Evolutionary conservation across 2,329 filamentous ascomycete genomes (phyloP).

Genomic region (Ophiostoma sp.): DNA sequence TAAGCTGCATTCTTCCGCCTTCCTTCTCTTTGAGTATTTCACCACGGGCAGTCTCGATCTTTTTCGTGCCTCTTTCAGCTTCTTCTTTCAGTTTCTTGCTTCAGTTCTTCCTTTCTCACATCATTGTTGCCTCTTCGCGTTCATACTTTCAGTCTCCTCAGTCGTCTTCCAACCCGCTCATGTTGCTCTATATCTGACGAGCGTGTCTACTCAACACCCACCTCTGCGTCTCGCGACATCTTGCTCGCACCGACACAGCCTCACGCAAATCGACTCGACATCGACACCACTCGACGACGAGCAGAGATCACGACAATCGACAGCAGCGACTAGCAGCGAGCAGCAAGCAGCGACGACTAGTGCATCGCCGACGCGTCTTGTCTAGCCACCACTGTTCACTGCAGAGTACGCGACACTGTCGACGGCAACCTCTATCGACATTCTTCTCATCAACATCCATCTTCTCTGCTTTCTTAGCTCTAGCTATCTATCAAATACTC

Average conservation of each 20-base stretch:
- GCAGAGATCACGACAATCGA: neutral
- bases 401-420: neutral
- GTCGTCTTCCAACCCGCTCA: neutral
- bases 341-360: neutral
- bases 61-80: neutral
- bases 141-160: neutral
- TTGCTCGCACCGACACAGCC: neutral
- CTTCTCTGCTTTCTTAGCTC: neutral
- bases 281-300: neutral
- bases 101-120: neutral
- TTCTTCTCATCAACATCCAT: neutral
- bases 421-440: neutral
- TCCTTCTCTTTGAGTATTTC: neutral
- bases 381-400: neutral
- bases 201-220: neutral
- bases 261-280: neutral
- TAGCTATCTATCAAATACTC: neutral
- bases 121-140: neutral
- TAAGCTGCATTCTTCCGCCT: constrained; percentile 17
- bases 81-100: neutral
- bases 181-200: neutral
- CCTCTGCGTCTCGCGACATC: neutral
- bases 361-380: constrained; percentile 9
- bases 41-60: neutral
- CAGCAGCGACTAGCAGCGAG: neutral